Percentiles rank a stretch among this genome's conserved stretches.
These are phyloP conservation scores for Globisporangium cederbergense DNA, from an alignment of 352 stramenopile genomes.

Conservation along the genomic window DNA sequence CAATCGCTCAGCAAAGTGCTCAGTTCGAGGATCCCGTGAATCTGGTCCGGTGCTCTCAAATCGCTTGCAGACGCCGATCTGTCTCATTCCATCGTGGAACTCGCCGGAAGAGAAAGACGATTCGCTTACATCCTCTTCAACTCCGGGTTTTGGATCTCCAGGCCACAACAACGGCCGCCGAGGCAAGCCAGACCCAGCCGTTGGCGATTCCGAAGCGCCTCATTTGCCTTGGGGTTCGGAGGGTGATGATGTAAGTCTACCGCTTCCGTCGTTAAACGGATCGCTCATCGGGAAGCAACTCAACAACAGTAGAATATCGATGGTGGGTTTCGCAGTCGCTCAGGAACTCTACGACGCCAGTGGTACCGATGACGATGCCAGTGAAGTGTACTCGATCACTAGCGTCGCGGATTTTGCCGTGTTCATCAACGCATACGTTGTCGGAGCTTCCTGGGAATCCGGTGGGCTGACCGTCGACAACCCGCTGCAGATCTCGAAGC, in stretches of 20 bases:
- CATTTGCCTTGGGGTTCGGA: not conserved
- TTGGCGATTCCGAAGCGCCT: not conserved
- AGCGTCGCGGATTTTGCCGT: constrained; percentile 24
- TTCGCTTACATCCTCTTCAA: not conserved
- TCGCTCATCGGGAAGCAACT: constrained; percentile 10
- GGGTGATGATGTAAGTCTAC: not conserved
- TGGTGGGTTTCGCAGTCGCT: constrained; percentile 12
- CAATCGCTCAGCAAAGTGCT: constrained; percentile 9
- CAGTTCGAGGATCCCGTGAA: not conserved
- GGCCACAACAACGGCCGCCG: not conserved
- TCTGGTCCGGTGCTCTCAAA: not conserved
- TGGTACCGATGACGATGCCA: not conserved
- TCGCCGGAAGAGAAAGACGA: not conserved
- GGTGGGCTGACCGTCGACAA: constrained; percentile 1
- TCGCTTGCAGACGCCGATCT: not conserved
- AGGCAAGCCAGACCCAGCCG: not conserved
- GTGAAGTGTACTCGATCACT: constrained; percentile 18
- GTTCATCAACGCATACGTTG: constrained; percentile 31
- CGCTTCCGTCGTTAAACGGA: not conserved
- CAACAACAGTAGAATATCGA: constrained; percentile 6
- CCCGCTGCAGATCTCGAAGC: constrained; percentile 14
- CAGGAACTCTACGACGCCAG: not conserved
- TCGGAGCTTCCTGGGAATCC: constrained; percentile 20
- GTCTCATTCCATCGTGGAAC: not conserved
- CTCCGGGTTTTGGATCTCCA: not conserved